These are phyloP conservation scores for Alternaria tenuissima DNA, from an alignment of 2,329 filamentous ascomycete genomes.

Conservation along the genomic window DNA sequence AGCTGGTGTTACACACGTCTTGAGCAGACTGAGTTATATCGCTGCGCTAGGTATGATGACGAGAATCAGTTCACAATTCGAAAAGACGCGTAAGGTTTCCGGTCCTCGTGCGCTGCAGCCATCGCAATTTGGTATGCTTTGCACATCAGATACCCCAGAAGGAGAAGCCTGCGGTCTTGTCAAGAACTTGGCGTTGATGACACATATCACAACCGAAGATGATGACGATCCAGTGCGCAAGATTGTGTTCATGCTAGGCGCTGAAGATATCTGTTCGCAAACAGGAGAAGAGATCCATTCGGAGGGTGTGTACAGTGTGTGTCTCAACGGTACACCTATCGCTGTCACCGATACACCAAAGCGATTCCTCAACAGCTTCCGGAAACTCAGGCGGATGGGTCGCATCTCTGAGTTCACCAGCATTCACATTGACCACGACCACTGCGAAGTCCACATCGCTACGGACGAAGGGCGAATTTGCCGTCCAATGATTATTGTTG, in stretches of 20 bases:
- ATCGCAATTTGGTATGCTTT: constrained; percentile 98
- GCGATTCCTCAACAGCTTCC: constrained; percentile 83
- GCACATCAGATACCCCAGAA: constrained; percentile 96
- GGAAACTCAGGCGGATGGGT: constrained; percentile 85
- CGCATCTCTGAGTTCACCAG: constrained; percentile 96
- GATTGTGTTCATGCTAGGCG: constrained; percentile 85
- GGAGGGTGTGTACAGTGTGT: constrained; percentile 85
- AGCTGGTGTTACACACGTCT: constrained; percentile 93
- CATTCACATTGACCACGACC: constrained; percentile 93
- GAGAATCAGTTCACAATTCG: constrained; percentile 96
- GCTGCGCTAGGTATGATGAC: constrained; percentile 99
- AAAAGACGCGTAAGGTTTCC: constrained; percentile 96
- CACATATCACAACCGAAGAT: constrained; percentile 96
- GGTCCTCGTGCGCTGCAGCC: constrained; percentile 95
- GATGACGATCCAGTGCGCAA: constrained; percentile 90
- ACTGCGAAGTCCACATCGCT: constrained; percentile 90
- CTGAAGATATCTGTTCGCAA: constrained; percentile 80
- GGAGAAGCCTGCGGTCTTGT: constrained; percentile 97
- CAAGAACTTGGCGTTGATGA: constrained; percentile 98
- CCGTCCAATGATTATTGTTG: constrained; percentile 92
- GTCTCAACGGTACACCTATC: constrained; percentile 94
- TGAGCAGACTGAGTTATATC: constrained; percentile 96
- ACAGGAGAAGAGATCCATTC: constrained; percentile 87
- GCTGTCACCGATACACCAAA: constrained; percentile 88
- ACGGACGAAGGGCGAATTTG: constrained; percentile 98